Evolutionary conservation across 2,329 filamentous ascomycete genomes (phyloP).

Genomic region (Ceratocystis smalleyi): DNA sequence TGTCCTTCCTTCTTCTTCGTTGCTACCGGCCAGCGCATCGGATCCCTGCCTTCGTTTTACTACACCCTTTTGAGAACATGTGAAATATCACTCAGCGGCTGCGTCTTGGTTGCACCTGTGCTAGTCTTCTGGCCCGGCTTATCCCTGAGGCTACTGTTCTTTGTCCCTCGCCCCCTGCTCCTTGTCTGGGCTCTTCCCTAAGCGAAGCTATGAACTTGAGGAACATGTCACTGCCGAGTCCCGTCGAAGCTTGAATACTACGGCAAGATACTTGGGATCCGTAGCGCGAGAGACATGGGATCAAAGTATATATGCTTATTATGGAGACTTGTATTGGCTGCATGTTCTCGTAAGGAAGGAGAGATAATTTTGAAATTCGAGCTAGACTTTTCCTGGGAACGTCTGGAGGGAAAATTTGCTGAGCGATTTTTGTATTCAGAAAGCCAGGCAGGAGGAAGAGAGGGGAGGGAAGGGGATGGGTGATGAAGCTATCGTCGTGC

Average conservation of each 20-base stretch:
- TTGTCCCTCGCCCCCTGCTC: not conserved
- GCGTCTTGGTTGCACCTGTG: not conserved
- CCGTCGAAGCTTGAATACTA: constrained; percentile 1
- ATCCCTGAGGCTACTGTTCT: not conserved
- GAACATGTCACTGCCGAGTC: constrained; percentile 3
- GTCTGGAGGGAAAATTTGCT: not conserved
- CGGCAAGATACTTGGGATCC: constrained; percentile 1
- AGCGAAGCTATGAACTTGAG: not conserved
- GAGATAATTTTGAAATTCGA: not conserved
- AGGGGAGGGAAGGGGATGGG: not conserved
- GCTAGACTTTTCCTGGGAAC: not conserved
- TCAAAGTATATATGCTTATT: constrained; percentile 5
- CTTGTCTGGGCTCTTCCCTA: not conserved
- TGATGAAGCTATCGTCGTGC: not conserved
- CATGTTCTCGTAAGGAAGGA: not conserved
- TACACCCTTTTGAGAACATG: not conserved
- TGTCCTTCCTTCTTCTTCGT: not conserved
- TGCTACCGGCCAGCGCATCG: not conserved
- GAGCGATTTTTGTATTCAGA: not conserved
- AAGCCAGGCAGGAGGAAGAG: not conserved
- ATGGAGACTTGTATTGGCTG: not conserved
- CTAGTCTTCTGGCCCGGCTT: not conserved
- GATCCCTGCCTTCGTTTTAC: not conserved
- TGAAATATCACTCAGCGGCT: not conserved
- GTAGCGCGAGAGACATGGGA: not conserved